phyloP scores from a whole-genome alignment of 805 yeast species.

The Nakazawaea anatomiae region DNA sequence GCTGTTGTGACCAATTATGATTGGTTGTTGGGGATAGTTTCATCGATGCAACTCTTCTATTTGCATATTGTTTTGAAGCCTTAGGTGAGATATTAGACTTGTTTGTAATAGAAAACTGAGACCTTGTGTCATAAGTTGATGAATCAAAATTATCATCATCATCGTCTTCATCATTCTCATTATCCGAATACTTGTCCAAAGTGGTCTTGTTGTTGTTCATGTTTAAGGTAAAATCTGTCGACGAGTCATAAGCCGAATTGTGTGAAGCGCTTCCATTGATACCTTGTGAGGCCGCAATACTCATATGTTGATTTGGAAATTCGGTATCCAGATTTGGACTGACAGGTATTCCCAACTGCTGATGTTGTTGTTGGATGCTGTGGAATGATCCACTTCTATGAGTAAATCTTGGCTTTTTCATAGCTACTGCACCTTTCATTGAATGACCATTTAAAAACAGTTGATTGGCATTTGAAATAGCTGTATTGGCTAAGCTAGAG shows the following conservation, averaged over 20 bases:
- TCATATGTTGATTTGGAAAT: neutral
- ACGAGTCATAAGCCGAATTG: neutral
- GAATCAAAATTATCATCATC: constrained; percentile 7
- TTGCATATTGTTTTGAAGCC: neutral
- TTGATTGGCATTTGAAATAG: constrained; percentile 8
- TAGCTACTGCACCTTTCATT: neutral
- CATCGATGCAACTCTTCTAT: constrained; percentile 9
- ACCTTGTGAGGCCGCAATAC: neutral
- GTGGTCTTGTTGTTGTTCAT: neutral
- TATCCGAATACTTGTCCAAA: constrained; percentile 2
- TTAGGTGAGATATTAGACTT: constrained; percentile 2
- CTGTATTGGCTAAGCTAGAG: neutral
- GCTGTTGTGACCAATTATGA: constrained; percentile 8
- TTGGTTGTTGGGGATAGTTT: constrained; percentile 4
- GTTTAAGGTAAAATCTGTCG: neutral
- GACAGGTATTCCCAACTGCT: neutral
- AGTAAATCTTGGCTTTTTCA: constrained; percentile 7
- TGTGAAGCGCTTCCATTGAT: neutral
- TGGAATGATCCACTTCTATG: constrained; percentile 7
- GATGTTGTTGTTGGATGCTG: neutral
- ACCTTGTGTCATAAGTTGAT: constrained; percentile 7
- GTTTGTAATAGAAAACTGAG: constrained; percentile 5
- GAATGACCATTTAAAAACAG: constrained; percentile 8
- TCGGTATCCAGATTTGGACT: neutral
- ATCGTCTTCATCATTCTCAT: constrained; percentile 6